Base-by-base conservation (phyloP, 2,329 filamentous ascomycete genomes). In the Diaporthe sp. region DNA sequence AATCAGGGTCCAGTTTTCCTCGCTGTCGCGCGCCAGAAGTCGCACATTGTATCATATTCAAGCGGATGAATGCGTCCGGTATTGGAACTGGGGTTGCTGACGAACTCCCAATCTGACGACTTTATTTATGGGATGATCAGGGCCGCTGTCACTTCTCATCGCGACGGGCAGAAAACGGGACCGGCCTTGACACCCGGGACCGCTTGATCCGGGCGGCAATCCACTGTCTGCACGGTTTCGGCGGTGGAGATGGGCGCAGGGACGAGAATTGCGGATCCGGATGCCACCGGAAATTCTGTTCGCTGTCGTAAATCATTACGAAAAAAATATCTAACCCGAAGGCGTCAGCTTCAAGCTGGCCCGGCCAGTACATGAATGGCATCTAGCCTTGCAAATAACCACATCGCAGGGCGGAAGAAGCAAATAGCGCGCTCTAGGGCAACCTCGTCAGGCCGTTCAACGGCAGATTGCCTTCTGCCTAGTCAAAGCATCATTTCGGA, bases 371-470 rank as follows among this genome's bases (percentile, higher is more conserved):
- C 65, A 42, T 19, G 65, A 53, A 70, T 19, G 34, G 49, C 65
- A 42, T 70, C 65, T 55, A 70, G 65, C 65, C 65, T 70, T 34
- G 46, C 49, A 42, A 42, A 55, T 39, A 55, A 22, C n/a, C 65
- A 28, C 7, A 53, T 39, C 46, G 31, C 62, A 42, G 65, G 9
- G 6, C n/a, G 8, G 31, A 15, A 53, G 15, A 46, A 55, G 31
- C 7, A 46, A 55, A 8, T 17, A 15, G 25, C 3, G 28, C 61
- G 28, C 28, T 25, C 65, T 46, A 39, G 46, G 62, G n/a, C 65
- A 53, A 25, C 46, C 34, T 31, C 49, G 10, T 53, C 15, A 28
- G 46, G 49, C 65, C 65, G 65, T 70, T 70, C 65, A 42, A 70
- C 49, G 65, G 65, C 65, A 42, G 5, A 22, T 55, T 53, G 9